A percentile compares a stretch with the other conserved stretches of the same genome.
Conservation (phyloP, 306 rosid species). For the Abrus precatorius region DNA sequence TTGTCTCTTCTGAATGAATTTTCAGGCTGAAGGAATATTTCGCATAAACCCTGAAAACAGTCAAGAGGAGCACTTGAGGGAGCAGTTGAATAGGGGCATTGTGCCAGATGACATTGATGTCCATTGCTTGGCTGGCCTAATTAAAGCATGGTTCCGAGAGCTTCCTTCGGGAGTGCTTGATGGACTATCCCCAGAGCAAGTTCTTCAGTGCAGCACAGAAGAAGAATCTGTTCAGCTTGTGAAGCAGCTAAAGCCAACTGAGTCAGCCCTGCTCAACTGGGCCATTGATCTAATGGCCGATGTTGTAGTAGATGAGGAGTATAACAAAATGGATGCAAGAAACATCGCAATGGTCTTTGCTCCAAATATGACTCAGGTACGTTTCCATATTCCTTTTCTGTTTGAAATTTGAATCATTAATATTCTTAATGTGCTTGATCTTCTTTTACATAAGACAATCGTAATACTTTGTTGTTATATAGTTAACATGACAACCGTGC, state of each 20-base stretch:
- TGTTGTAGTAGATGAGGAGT: slow-evolving; percentile 91
- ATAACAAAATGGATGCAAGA: slow-evolving; percentile 94
- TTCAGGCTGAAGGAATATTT: slow-evolving; percentile 91
- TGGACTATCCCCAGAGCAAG: slow-evolving; percentile 96
- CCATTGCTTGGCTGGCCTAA: slow-evolving; percentile 89
- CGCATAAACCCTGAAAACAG: slow-evolving; percentile 93
- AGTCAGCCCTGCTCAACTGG: slow-evolving; percentile 82
- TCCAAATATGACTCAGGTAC: slow-evolving; percentile 97
- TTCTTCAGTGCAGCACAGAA: slow-evolving; percentile 87
- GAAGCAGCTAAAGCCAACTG: slow-evolving; percentile 82
- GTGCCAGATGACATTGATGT: slow-evolving; percentile 91
- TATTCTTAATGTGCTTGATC: not conserved
- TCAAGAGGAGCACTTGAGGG: slow-evolving; percentile 86
- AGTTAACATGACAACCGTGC: not conserved
- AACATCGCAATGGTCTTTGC: slow-evolving; percentile 98
- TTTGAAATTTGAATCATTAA: not conserved
- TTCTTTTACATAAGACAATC: not conserved
- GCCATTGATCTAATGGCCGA: slow-evolving; percentile 96
- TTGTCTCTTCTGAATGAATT: slow-evolving; percentile 30
- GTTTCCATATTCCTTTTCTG: not conserved
- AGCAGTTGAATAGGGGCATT: slow-evolving; percentile 81
- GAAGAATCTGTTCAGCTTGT: slow-evolving; percentile 87
- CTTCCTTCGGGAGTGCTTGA: slow-evolving; percentile 95
- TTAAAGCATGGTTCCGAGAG: slow-evolving; percentile 98
- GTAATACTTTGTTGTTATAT: not conserved